phyloP scores from a whole-genome alignment of 2,329 filamentous ascomycete genomes.

The Thermoascus crustaceus region DNA sequence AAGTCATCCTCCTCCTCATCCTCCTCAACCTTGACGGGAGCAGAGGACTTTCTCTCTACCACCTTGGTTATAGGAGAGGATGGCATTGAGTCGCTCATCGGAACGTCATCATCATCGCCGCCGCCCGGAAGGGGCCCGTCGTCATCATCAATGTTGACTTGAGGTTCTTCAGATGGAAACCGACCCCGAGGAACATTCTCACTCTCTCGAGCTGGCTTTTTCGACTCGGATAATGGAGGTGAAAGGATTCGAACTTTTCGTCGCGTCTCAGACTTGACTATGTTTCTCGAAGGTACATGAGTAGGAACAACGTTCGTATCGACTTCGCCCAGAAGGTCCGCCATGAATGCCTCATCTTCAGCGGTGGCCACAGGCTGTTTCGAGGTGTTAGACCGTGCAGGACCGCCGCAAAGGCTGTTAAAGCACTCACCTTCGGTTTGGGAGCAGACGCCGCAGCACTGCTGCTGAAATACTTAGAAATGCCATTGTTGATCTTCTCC shows the following conservation, averaged over 20 bases:
- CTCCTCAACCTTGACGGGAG: slow-evolving; percentile 51
- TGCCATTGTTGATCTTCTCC: slow-evolving; percentile 82
- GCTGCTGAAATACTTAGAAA: slow-evolving; percentile 88
- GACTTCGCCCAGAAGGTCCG: slow-evolving; percentile 75
- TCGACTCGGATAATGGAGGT: slow-evolving; percentile 56
- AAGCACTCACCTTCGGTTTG: slow-evolving; percentile 67
- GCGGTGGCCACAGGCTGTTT: slow-evolving; percentile 65
- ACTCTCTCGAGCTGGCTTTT: slow-evolving; percentile 40
- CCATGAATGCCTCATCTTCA: slow-evolving; percentile 82
- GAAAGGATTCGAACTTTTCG: slow-evolving; percentile 75
- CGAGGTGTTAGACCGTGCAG: slow-evolving; percentile 15
- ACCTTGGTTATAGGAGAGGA: slow-evolving; percentile 81
- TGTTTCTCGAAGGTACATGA: slow-evolving; percentile 49
- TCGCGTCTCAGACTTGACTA: slow-evolving; percentile 65
- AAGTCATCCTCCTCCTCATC: slow-evolving; percentile 67
- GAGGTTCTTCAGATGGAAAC: slow-evolving; percentile 31
- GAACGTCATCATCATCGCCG: slow-evolving; percentile 63
- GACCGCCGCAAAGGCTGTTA: neutral
- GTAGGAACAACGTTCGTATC: slow-evolving; percentile 63
- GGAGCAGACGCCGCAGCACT: slow-evolving; percentile 54
- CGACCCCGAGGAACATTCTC: slow-evolving; percentile 40
- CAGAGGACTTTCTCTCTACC: slow-evolving; percentile 59
- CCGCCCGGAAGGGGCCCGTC: slow-evolving; percentile 47
- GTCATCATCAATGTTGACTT: slow-evolving; percentile 43
- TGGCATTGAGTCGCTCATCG: slow-evolving; percentile 77